Conservation (phyloP, 352 stramenopile species). For the Phytophthora niederhauseri region DNA sequence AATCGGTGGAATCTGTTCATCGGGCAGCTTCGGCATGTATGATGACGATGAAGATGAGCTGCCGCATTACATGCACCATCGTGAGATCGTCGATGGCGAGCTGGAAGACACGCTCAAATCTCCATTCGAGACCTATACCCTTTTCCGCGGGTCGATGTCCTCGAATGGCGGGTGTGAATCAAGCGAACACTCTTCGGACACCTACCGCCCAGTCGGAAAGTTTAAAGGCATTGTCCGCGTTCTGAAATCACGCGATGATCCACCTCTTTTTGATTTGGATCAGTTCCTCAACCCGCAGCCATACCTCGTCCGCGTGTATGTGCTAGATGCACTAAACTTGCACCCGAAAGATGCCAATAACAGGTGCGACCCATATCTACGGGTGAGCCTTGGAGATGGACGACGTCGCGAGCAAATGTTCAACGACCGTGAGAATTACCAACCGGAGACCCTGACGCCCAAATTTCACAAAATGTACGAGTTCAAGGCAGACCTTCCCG, state of each 20-base stretch:
- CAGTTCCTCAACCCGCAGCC: constrained; percentile 74
- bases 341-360: constrained; percentile 85
- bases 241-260: constrained; percentile 68
- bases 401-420: constrained; percentile 70
- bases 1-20: constrained; percentile 24
- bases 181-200: constrained; percentile 29
- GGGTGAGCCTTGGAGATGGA: constrained; percentile 79
- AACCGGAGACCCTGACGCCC: constrained; percentile 71
- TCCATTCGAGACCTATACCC: constrained; percentile 83
- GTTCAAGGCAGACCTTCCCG: constrained; percentile 90
- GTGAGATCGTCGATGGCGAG: constrained; percentile 49
- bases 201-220: constrained; percentile 69
- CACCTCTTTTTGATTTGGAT: constrained; percentile 76
- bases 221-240: constrained; percentile 93
- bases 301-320: constrained; percentile 89
- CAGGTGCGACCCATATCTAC: constrained; percentile 88
- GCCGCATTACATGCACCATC: constrained; percentile 72
- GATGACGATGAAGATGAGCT: constrained; percentile 67
- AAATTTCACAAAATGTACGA: constrained; percentile 94
- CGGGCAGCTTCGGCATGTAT: constrained; percentile 39
- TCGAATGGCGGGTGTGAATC: constrained; percentile 43
- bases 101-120: constrained; percentile 75
- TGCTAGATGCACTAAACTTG: constrained; percentile 83
- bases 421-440: constrained; percentile 83
- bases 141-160: constrained; percentile 66